These are phyloP conservation scores for Malus hybrid DNA, from an alignment of 331 rosid genomes.

Conservation along the genomic window DNA sequence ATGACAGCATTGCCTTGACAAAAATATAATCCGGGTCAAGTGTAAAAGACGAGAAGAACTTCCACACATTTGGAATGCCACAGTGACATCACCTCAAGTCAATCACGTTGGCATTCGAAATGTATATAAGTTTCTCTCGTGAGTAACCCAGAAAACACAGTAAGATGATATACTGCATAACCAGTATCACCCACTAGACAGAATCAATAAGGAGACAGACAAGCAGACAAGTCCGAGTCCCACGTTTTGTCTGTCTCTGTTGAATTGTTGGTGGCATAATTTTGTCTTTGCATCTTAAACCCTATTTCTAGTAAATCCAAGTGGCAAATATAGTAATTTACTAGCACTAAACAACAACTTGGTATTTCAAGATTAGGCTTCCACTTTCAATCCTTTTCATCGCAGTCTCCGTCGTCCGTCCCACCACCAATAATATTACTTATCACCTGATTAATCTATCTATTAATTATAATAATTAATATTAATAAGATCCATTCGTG, in stretches of 20 bases:
- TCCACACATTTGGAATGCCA: too few relatives aligned
- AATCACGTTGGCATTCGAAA: too few relatives aligned
- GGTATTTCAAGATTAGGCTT: constrained; percentile 23
- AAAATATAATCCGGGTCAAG: too few relatives aligned
- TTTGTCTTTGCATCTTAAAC: constrained; percentile 40
- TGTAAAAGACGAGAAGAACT: too few relatives aligned
- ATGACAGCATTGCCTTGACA: too few relatives aligned
- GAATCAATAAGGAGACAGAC: neutral
- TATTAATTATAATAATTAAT: too few relatives aligned
- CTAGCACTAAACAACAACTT: neutral
- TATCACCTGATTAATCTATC: neutral
- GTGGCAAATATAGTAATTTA: neutral
- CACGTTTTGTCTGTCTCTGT: constrained; percentile 31
- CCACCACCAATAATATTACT: neutral
- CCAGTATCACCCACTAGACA: too few relatives aligned
- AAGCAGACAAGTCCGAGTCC: constrained; percentile 21
- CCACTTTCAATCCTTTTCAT: constrained; percentile 15
- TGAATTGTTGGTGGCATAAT: constrained; percentile 12
- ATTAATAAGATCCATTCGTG: neutral
- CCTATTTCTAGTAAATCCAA: constrained; percentile 10
- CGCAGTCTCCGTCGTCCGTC: neutral
- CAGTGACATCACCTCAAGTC: too few relatives aligned
- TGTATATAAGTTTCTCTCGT: too few relatives aligned
- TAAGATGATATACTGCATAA: too few relatives aligned
- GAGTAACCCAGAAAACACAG: too few relatives aligned